Conservation (phyloP, 805 yeast genomes). For the Ogataea pini region DNA sequence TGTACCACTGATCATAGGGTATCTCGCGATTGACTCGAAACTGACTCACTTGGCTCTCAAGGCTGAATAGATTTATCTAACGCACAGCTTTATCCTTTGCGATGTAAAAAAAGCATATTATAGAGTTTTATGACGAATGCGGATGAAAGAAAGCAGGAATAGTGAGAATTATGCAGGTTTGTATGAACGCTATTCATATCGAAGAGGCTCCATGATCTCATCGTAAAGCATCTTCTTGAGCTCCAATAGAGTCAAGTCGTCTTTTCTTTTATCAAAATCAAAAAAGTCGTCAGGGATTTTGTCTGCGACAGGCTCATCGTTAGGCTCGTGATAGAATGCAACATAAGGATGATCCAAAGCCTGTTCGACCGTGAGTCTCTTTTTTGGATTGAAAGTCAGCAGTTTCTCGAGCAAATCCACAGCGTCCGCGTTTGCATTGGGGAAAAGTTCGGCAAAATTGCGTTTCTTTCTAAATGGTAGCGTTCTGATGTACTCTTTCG, state of each 20-base stretch:
- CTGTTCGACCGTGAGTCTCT: conserved; percentile 79
- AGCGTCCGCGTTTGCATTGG: conserved; percentile 61
- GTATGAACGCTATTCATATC: conserved; percentile 10
- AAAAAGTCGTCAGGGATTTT: conserved; percentile 86
- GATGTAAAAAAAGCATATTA: neutral
- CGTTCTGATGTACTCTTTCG: conserved; percentile 82
- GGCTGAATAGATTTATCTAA: neutral
- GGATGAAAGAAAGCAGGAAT: neutral
- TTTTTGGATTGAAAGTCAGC: conserved; percentile 79
- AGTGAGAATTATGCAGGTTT: conserved; percentile 8
- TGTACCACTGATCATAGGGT: too few species aligned
- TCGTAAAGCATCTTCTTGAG: conserved; percentile 75
- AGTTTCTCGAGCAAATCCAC: conserved; percentile 67
- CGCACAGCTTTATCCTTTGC: neutral
- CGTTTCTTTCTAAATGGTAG: conserved; percentile 70
- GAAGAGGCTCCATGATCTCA: conserved; percentile 66
- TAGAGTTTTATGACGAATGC: conserved; percentile 7
- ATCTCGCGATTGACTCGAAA: too few species aligned
- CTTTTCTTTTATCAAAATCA: conserved; percentile 83
- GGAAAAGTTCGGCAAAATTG: conserved; percentile 53
- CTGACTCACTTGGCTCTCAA: too few species aligned
- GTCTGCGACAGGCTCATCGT: conserved; percentile 85
- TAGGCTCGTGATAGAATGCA: conserved; percentile 87
- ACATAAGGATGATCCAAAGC: conserved; percentile 88
- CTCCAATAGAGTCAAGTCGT: conserved; percentile 72